These are phyloP conservation scores for Candida saitoana DNA, from an alignment of 805 yeast genomes.

Conservation along the genomic window DNA sequence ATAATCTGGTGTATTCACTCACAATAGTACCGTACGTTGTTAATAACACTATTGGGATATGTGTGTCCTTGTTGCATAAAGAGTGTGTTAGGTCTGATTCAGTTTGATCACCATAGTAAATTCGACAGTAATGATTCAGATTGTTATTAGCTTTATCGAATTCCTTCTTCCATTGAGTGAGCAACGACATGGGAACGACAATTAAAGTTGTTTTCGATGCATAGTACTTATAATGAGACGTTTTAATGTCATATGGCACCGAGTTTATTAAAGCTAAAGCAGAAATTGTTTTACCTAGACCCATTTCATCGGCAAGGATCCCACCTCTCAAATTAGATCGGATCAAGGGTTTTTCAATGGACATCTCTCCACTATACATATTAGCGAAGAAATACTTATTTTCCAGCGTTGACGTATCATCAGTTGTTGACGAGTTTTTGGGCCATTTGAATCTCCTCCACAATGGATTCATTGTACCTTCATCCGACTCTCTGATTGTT, in stretches of 20 bases:
- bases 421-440: slow-evolving; percentile 5
- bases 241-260: slow-evolving; percentile 47
- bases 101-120: slow-evolving; percentile 72
- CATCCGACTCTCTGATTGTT: slow-evolving; percentile 28
- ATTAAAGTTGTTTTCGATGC: slow-evolving; percentile 73
- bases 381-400: slow-evolving; percentile 62
- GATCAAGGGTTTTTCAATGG: slow-evolving; percentile 62
- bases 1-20: slow-evolving; percentile 60
- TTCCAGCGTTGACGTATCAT: background rate
- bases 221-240: slow-evolving; percentile 29
- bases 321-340: slow-evolving; percentile 70
- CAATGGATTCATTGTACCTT: slow-evolving; percentile 70
- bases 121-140: slow-evolving; percentile 42
- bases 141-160: slow-evolving; percentile 55
- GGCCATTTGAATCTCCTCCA: slow-evolving; percentile 87
- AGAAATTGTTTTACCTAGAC: slow-evolving; percentile 88
- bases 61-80: slow-evolving; percentile 33
- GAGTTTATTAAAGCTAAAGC: slow-evolving; percentile 69
- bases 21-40: slow-evolving; percentile 88
- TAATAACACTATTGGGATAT: slow-evolving; percentile 65
- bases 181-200: slow-evolving; percentile 83
- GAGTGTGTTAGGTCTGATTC: slow-evolving; percentile 45
- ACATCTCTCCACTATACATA: slow-evolving; percentile 74
- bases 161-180: slow-evolving; percentile 90
- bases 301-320: slow-evolving; percentile 94